Percentiles rank a stretch among this genome's conserved stretches.
Conservation (phyloP, 495 filamentous ascomycete genomes). For the Xylaria curta region DNA sequence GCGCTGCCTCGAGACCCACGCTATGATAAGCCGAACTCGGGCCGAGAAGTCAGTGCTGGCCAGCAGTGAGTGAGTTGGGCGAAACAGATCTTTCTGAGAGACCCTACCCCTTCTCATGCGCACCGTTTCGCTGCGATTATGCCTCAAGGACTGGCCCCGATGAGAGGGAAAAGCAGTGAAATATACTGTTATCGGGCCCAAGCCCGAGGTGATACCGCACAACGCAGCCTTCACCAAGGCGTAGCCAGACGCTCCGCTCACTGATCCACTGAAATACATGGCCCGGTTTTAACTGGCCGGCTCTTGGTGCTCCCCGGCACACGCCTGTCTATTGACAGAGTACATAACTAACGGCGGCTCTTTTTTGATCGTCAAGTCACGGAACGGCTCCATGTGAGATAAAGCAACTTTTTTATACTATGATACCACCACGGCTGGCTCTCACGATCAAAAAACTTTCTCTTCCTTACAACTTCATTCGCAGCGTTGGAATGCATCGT, state of each 20-base stretch:
- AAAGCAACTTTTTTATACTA: background rate
- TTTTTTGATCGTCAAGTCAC: background rate
- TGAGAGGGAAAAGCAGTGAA: background rate
- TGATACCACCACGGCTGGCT: conserved; percentile 3
- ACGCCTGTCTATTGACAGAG: background rate
- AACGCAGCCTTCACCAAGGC: background rate
- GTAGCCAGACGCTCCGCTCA: background rate
- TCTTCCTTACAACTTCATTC: conserved; percentile 14
- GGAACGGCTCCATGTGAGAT: background rate
- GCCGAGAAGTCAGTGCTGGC: conserved; percentile 67
- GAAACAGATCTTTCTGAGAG: background rate
- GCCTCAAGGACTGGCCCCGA: conserved; percentile 4
- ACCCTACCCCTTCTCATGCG: background rate
- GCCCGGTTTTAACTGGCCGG: background rate
- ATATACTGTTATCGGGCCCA: background rate
- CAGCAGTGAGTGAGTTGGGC: conserved; percentile 33
- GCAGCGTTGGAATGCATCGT: background rate
- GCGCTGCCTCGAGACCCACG: conserved; percentile 83
- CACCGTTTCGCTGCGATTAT: conserved; percentile 18
- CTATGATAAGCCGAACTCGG: conserved; percentile 74
- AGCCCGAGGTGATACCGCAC: background rate
- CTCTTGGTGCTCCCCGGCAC: background rate
- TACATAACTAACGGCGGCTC: background rate
- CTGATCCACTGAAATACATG: background rate
- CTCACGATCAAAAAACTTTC: background rate